Evolutionary conservation across 495 filamentous ascomycete genomes (phyloP), one percentile per base, ranked within the genome.

Genomic region (Penicillium manginii): DNA sequence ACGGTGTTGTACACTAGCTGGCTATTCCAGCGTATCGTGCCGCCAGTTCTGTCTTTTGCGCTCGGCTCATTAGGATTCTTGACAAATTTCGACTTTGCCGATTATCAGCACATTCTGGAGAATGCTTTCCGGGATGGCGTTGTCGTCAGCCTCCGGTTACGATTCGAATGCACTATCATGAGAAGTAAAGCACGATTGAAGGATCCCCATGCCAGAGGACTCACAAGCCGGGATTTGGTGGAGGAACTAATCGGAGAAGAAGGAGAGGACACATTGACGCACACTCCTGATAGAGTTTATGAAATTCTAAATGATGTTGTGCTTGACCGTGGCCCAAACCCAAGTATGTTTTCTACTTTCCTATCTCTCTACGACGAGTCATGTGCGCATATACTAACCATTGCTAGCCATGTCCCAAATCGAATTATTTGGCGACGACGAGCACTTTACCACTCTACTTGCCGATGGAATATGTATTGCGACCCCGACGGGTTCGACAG

Each of bases 121-220:
- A 81, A 79, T 18, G 88, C 90, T 4, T 91, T 98, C 64, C 77
- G 78, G 23, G 89, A 96, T 50, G 94, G 94, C 33, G 88, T 98
- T 40, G 89, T 86, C 2, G 91, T 98, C n/a, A 92, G 87, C 66
- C 74, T 98, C 64, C 78, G 96, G 17, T 73, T 98, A 59, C 81
- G 94, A 35, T 97, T 98, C 62, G 96, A 98, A 72, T 94, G 87
- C 51, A 98, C 94, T 0, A 86, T 98, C 33, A 98, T 94, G 94
- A 83, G 91, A 67, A 92, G 85, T 62, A 89, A 85, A 55, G 71
- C 71, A 19, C 74, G 66, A 22, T 31, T 58, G 11, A 59, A 65
- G 15, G 66, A 72, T 12, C 64, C 70, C 8, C 53, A 64, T 45
- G 59, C 58, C 12, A 59, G 59, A 50, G 45, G 29, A 50, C 64